Base-by-base conservation (phyloP, 2,329 filamentous ascomycete genomes). In the Ceratocystiopsis sp. region DNA sequence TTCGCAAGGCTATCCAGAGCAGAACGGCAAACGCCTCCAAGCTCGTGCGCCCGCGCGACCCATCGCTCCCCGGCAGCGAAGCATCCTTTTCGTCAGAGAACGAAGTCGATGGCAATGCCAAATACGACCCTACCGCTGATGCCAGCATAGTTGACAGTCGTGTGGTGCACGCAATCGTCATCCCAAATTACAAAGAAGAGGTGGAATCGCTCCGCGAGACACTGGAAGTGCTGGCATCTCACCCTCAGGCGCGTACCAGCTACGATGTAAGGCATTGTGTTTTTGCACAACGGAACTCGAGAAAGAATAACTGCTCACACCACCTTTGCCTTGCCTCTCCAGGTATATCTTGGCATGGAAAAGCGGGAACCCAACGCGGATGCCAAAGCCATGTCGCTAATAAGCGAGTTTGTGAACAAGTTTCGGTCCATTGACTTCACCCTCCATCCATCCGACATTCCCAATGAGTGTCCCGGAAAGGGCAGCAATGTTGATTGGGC, bases 171-270 rank as follows among this genome's bases (percentile, higher is more conserved):
- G 75, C 73, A 14, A 80, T 84, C 48, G 65, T 84, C 49, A 66
- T 84, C 37, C 80, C 80, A 16, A 82, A 82, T 53, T 84, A 84
- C 61, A 80, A 80, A 57, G 80, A 84, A 56, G 78, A 83, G 45
- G 61, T 76, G 45, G 75, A 80, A 45, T 80, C 75, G 0, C 62
- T 84, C 39, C 67, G 72, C 48, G 77, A 81, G 54, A 84, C 80
- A 0, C 59, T 84, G 17, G 72, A 77, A 36, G 78, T 84, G 18
- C 59, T 84, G 46, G 77, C 77, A 6, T 78, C 70, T 29, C 80
- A 84, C 53, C 67, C 73, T 0, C 69, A 73, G 50, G 79, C 80
- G 21, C 64, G 66, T 43, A 64, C 62, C 51, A 73, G 68, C 41
- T 84, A 84, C 56, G 79, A 84, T 65, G 79, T 83, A 60, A 66